Evolutionary conservation across 371 early-diverging fungal genomes (phyloP).

Genomic region (Mucor velutinosus): DNA sequence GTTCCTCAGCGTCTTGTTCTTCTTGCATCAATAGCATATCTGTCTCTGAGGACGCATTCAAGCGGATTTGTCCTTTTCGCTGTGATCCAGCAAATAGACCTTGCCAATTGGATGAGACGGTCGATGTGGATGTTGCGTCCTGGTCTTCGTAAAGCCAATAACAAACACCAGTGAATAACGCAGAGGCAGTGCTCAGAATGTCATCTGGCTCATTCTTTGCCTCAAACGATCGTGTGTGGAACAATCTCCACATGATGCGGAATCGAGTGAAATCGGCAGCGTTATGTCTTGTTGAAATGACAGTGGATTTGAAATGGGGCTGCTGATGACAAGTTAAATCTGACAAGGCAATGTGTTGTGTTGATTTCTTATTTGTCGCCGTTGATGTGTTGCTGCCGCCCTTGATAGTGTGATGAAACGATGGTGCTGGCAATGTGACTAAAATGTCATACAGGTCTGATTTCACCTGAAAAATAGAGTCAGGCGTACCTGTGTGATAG

Average conservation of each 20-base stretch:
- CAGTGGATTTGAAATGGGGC: slow-evolving; percentile 11
- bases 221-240: background rate
- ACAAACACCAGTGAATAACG: slow-evolving; percentile 10
- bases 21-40: slow-evolving; percentile 26
- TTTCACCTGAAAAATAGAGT: slow-evolving; percentile 58
- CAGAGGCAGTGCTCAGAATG: background rate
- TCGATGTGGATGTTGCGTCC: background rate
- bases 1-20: slow-evolving; percentile 39
- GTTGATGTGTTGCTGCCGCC: background rate
- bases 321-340: slow-evolving; percentile 2
- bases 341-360: slow-evolving; percentile 7
- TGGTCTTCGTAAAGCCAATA: slow-evolving; percentile 23
- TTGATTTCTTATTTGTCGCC: background rate
- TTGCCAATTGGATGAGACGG: background rate
- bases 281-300: slow-evolving; percentile 20
- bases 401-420: slow-evolving; percentile 4
- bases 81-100: slow-evolving; percentile 12
- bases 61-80: background rate
- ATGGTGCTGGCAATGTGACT: slow-evolving; percentile 42
- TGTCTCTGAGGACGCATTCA: background rate
- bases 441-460: slow-evolving; percentile 56
- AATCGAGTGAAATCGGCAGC: slow-evolving; percentile 37
- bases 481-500: slow-evolving; percentile 53
- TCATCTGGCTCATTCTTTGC: slow-evolving; percentile 15
- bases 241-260: slow-evolving; percentile 24